Percentiles rank a stretch among this genome's conserved stretches.
phyloP scores from a whole-genome alignment of 257 asterid genomes.

The Nicotiana undulata region DNA sequence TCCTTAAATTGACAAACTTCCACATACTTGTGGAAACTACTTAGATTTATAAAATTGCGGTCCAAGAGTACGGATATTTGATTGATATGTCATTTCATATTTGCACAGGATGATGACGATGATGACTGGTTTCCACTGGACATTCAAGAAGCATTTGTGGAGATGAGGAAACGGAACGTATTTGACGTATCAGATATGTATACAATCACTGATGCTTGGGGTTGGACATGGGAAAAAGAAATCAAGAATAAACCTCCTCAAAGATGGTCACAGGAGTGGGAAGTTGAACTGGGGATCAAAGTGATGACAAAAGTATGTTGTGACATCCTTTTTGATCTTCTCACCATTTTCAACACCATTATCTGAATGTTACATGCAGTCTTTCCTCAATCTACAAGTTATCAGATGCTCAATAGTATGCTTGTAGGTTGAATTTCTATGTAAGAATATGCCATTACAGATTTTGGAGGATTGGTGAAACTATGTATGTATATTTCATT shows the following conservation, averaged over 20 bases:
- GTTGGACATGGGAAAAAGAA: constrained; percentile 97
- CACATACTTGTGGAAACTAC: background rate
- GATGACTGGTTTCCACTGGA: constrained; percentile 99
- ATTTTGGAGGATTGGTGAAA: background rate
- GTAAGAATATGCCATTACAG: background rate
- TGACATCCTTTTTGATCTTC: constrained; percentile 4
- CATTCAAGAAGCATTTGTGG: constrained; percentile 78
- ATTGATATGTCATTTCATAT: background rate
- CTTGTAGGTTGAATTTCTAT: background rate
- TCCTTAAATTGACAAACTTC: background rate
- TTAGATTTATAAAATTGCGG: background rate
- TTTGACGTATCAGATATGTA: constrained; percentile 94
- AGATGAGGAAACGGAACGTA: constrained; percentile 71
- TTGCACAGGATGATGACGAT: constrained; percentile 69
- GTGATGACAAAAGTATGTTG: constrained; percentile 62
- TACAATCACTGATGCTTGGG: constrained; percentile 97
- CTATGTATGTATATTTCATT: background rate
- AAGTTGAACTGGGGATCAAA: constrained; percentile 83
- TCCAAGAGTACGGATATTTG: background rate
- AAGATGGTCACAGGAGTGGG: constrained; percentile 99
- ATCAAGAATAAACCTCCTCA: constrained; percentile 75
- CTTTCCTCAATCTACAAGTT: background rate
- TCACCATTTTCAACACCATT: constrained; percentile 1
- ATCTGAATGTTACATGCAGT: background rate
- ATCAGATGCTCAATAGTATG: background rate